These are phyloP conservation scores for Boechera divaricarpa DNA, from an alignment of 345 rosid species.

Conservation along the genomic window DNA sequence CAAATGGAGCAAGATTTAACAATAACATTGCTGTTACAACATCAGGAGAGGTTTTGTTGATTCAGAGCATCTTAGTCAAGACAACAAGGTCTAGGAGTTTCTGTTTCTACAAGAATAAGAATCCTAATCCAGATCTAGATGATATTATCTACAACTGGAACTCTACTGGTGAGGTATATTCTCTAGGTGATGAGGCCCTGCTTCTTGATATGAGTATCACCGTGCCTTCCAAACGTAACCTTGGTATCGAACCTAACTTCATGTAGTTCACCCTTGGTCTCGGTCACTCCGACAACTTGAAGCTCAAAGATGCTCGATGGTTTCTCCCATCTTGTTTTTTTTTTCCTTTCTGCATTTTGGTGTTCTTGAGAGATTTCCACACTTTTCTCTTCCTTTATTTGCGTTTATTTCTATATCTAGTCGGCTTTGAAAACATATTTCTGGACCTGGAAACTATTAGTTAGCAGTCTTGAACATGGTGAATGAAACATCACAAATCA, in stretches of 20 bases:
- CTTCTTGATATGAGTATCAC: constrained; percentile 1
- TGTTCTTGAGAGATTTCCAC: background rate
- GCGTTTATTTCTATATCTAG: background rate
- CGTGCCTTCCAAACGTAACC: background rate
- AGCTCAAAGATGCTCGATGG: constrained; percentile 14
- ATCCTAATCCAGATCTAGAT: background rate
- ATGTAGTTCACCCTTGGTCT: constrained; percentile 6
- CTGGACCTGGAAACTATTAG: background rate
- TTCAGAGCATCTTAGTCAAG: background rate
- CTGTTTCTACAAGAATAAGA: background rate
- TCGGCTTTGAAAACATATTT: background rate
- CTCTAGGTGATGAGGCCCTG: constrained; percentile 8
- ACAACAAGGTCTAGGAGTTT: background rate
- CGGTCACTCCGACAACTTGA: background rate
- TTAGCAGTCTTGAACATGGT: too few relatives aligned
- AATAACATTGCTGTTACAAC: constrained; percentile 11
- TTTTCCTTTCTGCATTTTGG: too few relatives aligned
- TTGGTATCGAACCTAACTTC: constrained; percentile 8
- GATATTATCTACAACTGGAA: background rate
- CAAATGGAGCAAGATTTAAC: background rate
- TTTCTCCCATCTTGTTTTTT: background rate
- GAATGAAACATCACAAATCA: too few relatives aligned
- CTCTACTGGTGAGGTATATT: background rate
- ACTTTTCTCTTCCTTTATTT: background rate
- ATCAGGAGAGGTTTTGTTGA: constrained; percentile 20